Base-by-base conservation (phyloP, 2,329 filamentous ascomycete species). In the Trichoderma citrinoviride region DNA sequence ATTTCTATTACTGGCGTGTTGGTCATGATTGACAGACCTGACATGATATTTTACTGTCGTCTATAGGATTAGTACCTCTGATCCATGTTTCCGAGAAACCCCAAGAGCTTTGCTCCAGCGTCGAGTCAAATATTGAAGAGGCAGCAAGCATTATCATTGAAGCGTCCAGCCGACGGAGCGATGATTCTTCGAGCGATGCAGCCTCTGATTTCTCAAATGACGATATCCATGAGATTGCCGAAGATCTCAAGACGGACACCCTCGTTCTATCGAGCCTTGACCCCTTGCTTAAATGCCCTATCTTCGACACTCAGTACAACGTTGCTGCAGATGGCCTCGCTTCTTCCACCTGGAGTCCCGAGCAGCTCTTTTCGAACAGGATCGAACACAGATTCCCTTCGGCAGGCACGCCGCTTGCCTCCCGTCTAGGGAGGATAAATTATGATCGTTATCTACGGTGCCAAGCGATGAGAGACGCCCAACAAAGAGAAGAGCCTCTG, bases 151-250 rank as follows among this genome's bases (percentile, higher is more conserved):
- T 60, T 5, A 5, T 41, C 10, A 2, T 10, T 29, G 56, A 60
- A 27, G 44, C 40, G 2, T 50, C 33, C 12, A 25, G 17, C 7
- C 29, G n/a, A 15, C 10, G 27, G 8, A 50, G 56, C 8, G 56
- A 60, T 7, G 56, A 41, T 25, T 50, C 56, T 19, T 60, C 29
- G 2, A 60, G 44, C 27, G 56, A 50, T 14, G 56, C 56, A 12
- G 56, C 8, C 7, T 60, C 56, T 60, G 33, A 17, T 19, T 60
- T 60, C 33, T 60, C 56, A 41, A 21, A 60, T 19, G 56, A 50
- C 19, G 33, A 60, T 8, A 41, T 60, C 15, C 41, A 60, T 21
- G 56, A 60, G 33, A 49, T 60, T 60, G 56, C 56, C 1, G 56
- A 60, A 7, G 56, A 60, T 23, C 56, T 60, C 5, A 60, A 17